Evolutionary conservation across 2,329 filamentous ascomycete species (phyloP).

Genomic region (Fusarium dlaminii): DNA sequence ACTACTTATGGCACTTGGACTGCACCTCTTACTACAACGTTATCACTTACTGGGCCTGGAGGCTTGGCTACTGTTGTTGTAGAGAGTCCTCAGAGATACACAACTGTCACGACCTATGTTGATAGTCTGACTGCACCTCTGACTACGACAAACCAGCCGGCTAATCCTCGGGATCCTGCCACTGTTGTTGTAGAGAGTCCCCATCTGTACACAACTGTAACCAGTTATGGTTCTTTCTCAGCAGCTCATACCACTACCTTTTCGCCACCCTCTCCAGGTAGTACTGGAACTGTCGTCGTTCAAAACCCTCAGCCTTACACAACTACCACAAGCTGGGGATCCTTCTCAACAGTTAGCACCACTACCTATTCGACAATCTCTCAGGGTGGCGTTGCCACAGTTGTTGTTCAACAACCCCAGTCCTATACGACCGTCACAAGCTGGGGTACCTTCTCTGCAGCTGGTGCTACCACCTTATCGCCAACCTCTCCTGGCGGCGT

Average conservation of each 20-base stretch:
- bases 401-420: not conserved
- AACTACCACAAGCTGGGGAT: not conserved
- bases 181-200: not conserved
- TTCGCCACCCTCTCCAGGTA: not conserved
- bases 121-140: not conserved
- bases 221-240: not conserved
- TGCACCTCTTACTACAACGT: not conserved
- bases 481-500: not conserved
- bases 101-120: not conserved
- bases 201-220: not conserved
- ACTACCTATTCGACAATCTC: not conserved
- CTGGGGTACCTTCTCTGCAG: not conserved
- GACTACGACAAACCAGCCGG: not conserved
- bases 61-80: not conserved
- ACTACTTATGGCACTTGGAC: not conserved
- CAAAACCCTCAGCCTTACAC: not conserved
- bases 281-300: not conserved
- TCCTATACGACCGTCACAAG: not conserved
- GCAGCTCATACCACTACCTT: not conserved
- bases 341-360: not conserved
- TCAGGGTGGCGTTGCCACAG: not conserved
- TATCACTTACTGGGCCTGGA: not conserved
- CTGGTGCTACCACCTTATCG: not conserved
- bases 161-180: not conserved
- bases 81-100: not conserved